Base-by-base conservation (phyloP, 192 early-diverging fungal species). In the Lunasporangiospora selenospora region DNA sequence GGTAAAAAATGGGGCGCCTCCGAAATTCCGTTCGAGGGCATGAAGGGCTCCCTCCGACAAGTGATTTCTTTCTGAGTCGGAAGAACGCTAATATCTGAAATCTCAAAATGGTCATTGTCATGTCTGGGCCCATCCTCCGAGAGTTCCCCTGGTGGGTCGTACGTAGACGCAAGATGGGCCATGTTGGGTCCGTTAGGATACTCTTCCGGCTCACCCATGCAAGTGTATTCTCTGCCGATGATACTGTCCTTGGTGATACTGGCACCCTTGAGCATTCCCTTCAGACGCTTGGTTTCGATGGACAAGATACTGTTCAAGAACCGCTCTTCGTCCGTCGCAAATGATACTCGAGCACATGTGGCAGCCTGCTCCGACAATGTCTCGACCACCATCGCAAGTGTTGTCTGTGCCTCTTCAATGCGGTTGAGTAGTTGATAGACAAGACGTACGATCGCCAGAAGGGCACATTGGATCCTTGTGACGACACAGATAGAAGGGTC, bases 61-160 rank as follows among this genome's bases (percentile, higher is more conserved):
- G 65, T 60, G 24, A 87, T 81, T 54, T 89, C 87, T 6, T 66
- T 41, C 32, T 75, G 42, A 4, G 87, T 86, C 11, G 87, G 87
- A 11, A 88, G 67, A 9, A 89, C 59, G 3, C 46, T 49, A 37
- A 89, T 82, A 5, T 81, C 40, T 8, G 58, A 19, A 41, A 88
- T 76, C 8, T 80, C 69, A 15, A 33, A 10, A 9, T 31, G 26
- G 57, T 88, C 85, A 54, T 88, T 88, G 71, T 84, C 80, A 53
- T 88, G 85, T 2, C 83, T 60, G 2, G 55, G 75, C 1, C 80
- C 80, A n/a, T 59, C 1, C 10, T 40, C 4, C 0, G 80, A 81
- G 1, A 81, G 54, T 1, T 51, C 36, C 1, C 83, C 83, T 26
- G 79, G 77, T 41, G 64, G 67, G 19, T 63, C 54, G 26, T 54